phyloP scores from a whole-genome alignment of 371 early-diverging fungal species.

The Smittium culicis region DNA sequence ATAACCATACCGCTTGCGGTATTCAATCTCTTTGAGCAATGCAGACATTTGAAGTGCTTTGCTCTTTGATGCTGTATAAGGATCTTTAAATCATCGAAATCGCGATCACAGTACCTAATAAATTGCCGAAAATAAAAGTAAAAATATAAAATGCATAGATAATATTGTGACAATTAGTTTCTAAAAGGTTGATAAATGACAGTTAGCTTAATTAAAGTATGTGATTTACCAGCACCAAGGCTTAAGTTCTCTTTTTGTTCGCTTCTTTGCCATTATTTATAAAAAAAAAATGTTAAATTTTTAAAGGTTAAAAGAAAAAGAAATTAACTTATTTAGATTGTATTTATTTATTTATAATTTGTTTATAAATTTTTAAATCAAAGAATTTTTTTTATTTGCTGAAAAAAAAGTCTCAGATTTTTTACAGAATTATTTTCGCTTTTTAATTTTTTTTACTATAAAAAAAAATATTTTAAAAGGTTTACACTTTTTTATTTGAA shows the following conservation, averaged over 20 bases:
- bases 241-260: constrained; percentile 45
- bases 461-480: no score
- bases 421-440: no score
- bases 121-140: background rate
- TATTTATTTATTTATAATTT: no score
- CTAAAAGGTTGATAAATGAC: no score
- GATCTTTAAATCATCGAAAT: constrained; percentile 90
- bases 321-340: no score
- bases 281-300: no score
- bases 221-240: constrained; percentile 64
- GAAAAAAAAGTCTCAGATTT: no score
- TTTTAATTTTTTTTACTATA: background rate
- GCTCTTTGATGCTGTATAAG: constrained; percentile 84
- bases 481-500: background rate
- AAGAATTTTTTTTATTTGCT: no score
- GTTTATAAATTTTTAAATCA: no score
- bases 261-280: constrained; percentile 35
- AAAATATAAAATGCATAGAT: background rate
- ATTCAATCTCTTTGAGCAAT: constrained; percentile 72
- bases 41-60: constrained; percentile 81
- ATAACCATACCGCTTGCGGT: constrained; percentile 84
- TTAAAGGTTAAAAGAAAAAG: no score
- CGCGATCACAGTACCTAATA: constrained; percentile 85
- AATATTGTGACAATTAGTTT: background rate
- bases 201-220: background rate